Base-by-base conservation (phyloP, 306 rosid genomes). In the Ammopiptanthus mongolicus region DNA sequence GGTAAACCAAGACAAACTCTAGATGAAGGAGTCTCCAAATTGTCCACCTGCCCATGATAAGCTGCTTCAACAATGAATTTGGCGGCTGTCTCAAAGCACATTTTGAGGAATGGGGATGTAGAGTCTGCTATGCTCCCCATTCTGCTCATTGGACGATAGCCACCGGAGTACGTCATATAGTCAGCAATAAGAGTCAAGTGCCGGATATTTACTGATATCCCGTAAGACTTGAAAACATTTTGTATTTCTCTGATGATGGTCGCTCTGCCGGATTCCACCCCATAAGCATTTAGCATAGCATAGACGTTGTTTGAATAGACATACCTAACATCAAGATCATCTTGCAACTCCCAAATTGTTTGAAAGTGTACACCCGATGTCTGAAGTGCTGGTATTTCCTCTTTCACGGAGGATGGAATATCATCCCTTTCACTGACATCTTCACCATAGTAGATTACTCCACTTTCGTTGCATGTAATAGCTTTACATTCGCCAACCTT, bases 1-100 rank as follows among this genome's bases (percentile, higher is more conserved):
- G 99, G 97, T 91, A 92, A 81, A 15, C 99, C 97, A 55, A 95
- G 96, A 83, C 97, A 92, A 55, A 95, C 72, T 81, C 97, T 84
- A 34, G 99, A 77, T 44, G 99, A 95, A 9, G 99, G 99, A 22
- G 97, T 86, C 64, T 90, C 97, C 87, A 94, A 86, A 76, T 59
- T 62, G 50, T 94, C 98, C 13, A 82, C 80, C 76, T 81, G 86
- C 22, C 95, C 91, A 56, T 91, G 97, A 59, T 51, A 83, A 10
- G 96, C 96, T 19, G 97, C 96, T 80, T 91, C 90, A 46, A 90
- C 94, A 56, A 91, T 88, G 80, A 94, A 94, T 73, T 88, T 91
- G 11, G 93, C 71, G 42, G 97, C 97, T 0, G 95, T 91, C 82
- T 91, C 97, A 21, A 90, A 94, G 11, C 90, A 78, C 93, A 94